Percentiles rank a stretch among this genome's conserved stretches.
Conservation (phyloP, 192 early-diverging fungal genomes). For the Funneliformis mosseae region DNA sequence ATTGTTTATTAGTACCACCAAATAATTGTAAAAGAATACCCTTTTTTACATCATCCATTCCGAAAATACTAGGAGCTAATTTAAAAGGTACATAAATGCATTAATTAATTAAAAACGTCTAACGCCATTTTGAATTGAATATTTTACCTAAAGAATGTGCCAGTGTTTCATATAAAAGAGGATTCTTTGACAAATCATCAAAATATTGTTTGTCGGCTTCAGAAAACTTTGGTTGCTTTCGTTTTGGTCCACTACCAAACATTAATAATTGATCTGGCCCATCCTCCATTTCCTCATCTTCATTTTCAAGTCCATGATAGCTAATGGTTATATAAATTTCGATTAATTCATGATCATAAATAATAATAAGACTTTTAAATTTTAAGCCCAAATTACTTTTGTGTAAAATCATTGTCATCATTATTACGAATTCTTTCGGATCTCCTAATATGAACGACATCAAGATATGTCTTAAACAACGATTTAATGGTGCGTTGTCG, state of each 20-base stretch:
- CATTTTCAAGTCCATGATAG: conserved; percentile 41
- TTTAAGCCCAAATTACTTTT: neutral
- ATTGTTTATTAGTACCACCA: conserved; percentile 90
- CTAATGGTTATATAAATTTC: neutral
- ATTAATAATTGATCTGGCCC: neutral
- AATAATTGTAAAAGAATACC: conserved; percentile 94
- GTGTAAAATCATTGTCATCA: conserved; percentile 34
- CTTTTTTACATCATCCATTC: conserved; percentile 98
- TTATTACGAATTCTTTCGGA: conserved; percentile 74
- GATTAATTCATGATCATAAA: neutral
- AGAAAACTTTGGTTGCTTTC: conserved; percentile 54
- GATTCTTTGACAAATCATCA: conserved; percentile 58
- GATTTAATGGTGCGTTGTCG: conserved; percentile 84
- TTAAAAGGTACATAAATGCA: neutral
- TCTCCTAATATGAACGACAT: conserved; percentile 91
- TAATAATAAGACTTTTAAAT: neutral
- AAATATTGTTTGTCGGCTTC: conserved; percentile 36
- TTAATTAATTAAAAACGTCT: neutral
- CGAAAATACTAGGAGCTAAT: conserved; percentile 88
- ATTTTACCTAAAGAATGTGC: conserved; percentile 72
- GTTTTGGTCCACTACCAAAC: conserved; percentile 15
- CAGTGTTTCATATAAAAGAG: conserved; percentile 80
- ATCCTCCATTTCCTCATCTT: neutral
- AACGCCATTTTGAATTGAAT: neutral
- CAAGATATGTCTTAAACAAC: conserved; percentile 93